Evolutionary conservation across 192 early-diverging fungal species (phyloP).

Genomic region (Coemansia sp.): DNA sequence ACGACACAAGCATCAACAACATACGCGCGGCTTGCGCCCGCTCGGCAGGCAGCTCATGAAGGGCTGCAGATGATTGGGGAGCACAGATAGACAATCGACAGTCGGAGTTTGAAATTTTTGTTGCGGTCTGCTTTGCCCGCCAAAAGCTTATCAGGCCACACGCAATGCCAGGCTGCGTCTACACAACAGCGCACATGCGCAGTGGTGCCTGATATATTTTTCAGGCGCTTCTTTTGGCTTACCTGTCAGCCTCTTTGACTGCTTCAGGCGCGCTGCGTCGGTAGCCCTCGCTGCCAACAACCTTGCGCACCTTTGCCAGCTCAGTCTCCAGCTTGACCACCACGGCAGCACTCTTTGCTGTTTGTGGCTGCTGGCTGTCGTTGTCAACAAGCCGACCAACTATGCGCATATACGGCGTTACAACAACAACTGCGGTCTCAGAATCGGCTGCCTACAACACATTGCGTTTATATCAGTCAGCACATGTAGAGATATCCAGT

Average conservation of each 20-base stretch:
- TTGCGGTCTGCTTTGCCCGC: slow-evolving; percentile 2
- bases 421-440: slow-evolving; percentile 12
- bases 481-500: no score
- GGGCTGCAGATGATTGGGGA: slow-evolving; percentile 12
- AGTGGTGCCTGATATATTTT: no score
- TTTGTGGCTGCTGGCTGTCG: not conserved
- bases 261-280: slow-evolving; percentile 25
- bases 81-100: slow-evolving; percentile 12
- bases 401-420: slow-evolving; percentile 40
- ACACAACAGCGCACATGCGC: no score
- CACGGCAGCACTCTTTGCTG: slow-evolving; percentile 4
- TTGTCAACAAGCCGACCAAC: slow-evolving; percentile 13
- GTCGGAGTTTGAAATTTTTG: slow-evolving; percentile 52
- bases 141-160: not conserved
- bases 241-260: slow-evolving; percentile 52
- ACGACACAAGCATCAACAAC: not conserved
- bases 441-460: no score
- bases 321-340: slow-evolving; percentile 34
- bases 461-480: no score
- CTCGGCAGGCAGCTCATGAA: not conserved
- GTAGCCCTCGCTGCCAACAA: slow-evolving; percentile 34
- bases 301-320: slow-evolving; percentile 24
- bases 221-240: slow-evolving; percentile 7
- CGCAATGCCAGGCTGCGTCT: no score
- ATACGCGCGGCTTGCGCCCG: slow-evolving; percentile 1